These are phyloP conservation scores for Cercis canadensis DNA, from an alignment of 306 rosid species.

Conservation along the genomic window DNA sequence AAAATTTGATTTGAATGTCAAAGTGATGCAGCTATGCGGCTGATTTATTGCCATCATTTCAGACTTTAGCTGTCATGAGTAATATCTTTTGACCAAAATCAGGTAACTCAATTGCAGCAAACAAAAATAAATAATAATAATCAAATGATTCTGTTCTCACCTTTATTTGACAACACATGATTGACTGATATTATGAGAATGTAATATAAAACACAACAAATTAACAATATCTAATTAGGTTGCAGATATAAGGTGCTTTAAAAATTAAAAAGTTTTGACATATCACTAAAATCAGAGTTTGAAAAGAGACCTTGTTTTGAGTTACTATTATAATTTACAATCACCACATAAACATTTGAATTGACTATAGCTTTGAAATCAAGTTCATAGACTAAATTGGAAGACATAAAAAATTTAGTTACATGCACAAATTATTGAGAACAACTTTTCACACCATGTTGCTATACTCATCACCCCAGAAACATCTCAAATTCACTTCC, in stretches of 20 bases:
- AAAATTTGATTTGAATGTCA: conserved; percentile 6
- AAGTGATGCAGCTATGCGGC: neutral
- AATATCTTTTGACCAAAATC: conserved; percentile 8
- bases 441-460: neutral
- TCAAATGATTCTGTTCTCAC: conserved; percentile 1
- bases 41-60: neutral
- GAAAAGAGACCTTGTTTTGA: neutral
- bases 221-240: neutral
- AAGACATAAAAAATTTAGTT: neutral
- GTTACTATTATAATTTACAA: neutral
- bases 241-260: neutral
- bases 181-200: neutral
- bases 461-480: neutral
- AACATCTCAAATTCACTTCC: neutral
- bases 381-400: no score
- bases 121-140: neutral
- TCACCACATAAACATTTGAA: neutral
- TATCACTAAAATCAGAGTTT: neutral
- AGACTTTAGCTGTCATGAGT: neutral
- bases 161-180: neutral
- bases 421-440: neutral
- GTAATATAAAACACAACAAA: neutral
- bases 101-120: neutral
- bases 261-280: neutral
- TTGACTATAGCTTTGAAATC: neutral